Conservation (phyloP, 2,329 filamentous ascomycete genomes). For the Xylariales sp. region DNA sequence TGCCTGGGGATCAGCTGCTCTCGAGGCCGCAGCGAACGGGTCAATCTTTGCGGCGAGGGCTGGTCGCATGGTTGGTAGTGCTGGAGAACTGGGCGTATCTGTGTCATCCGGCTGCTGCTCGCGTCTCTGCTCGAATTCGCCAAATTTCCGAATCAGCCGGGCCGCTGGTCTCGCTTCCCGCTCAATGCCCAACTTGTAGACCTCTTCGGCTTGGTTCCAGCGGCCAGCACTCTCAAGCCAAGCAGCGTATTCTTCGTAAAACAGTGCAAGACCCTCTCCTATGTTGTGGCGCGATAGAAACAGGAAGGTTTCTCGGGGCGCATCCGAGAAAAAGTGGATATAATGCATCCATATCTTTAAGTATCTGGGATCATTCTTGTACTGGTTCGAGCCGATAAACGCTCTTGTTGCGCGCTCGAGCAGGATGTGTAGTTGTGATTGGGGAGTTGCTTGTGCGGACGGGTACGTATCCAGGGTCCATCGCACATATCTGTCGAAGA, state of each 20-base stretch:
- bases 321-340: conserved; percentile 86
- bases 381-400: conserved; percentile 80
- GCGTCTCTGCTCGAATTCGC: conserved; percentile 78
- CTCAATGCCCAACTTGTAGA: conserved; percentile 87
- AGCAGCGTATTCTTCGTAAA: conserved; percentile 93
- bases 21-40: conserved; percentile 62
- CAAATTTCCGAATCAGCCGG: conserved; percentile 81
- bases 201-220: conserved; percentile 89
- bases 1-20: conserved; percentile 62
- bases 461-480: conserved; percentile 97
- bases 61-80: conserved; percentile 75
- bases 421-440: conserved; percentile 84
- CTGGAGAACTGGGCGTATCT: conserved; percentile 77
- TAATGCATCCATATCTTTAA: conserved; percentile 92
- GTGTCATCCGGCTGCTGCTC: conserved; percentile 59
- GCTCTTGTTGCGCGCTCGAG: conserved; percentile 90
- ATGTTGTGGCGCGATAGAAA: conserved; percentile 87
- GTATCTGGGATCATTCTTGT: conserved; percentile 94
- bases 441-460: conserved; percentile 82
- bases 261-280: conserved; percentile 81
- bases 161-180: conserved; percentile 79
- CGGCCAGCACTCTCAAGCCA: conserved; percentile 83
- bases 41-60: conserved; percentile 83
- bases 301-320: conserved; percentile 88
- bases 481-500: conserved; percentile 94